A percentile compares a stretch with the other conserved stretches of the same genome.
Evolutionary conservation across 139 green algal genomes (phyloP).

Genomic region (Eudorina sp.): DNA sequence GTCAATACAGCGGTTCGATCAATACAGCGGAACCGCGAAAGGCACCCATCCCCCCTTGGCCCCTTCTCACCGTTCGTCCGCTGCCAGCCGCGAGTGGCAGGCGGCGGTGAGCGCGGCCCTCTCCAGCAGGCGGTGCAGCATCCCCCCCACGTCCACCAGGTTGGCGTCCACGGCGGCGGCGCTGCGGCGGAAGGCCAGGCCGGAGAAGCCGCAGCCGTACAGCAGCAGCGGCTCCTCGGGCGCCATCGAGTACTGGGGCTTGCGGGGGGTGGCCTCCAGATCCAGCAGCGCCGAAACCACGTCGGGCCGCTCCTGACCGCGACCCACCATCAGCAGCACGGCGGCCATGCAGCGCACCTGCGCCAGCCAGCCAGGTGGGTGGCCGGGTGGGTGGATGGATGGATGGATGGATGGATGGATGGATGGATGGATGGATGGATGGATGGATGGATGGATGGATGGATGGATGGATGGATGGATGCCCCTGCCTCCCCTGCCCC

Average conservation of each 20-base stretch:
- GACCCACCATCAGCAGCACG: constrained; percentile 93
- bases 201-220: constrained; percentile 71
- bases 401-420: too few relatives aligned
- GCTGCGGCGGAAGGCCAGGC: constrained; percentile 40
- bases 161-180: constrained; percentile 8
- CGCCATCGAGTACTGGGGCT: constrained; percentile 91
- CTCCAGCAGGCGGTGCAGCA: constrained; percentile 53
- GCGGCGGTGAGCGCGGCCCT: constrained; percentile 41
- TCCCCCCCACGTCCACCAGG: neutral
- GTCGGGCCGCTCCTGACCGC: constrained; percentile 78
- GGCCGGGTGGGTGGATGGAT: too few relatives aligned
- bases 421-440: too few relatives aligned
- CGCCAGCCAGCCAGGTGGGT: neutral
- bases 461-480: too few relatives aligned
- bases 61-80: neutral
- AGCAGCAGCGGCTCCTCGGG: constrained; percentile 85
- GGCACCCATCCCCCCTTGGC: neutral
- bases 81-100: constrained; percentile 38
- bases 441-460: too few relatives aligned
- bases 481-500: neutral
- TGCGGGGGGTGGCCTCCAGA: constrained; percentile 66
- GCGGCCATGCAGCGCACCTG: constrained; percentile 95
- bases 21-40: too few relatives aligned
- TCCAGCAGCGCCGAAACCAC: constrained; percentile 87
- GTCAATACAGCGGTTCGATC: too few relatives aligned